Evolutionary conservation across 768 basidiomycete genomes (phyloP), one percentile per base, ranked within the genome.

Genomic region (Rhodotorula kratochvilovae): DNA sequence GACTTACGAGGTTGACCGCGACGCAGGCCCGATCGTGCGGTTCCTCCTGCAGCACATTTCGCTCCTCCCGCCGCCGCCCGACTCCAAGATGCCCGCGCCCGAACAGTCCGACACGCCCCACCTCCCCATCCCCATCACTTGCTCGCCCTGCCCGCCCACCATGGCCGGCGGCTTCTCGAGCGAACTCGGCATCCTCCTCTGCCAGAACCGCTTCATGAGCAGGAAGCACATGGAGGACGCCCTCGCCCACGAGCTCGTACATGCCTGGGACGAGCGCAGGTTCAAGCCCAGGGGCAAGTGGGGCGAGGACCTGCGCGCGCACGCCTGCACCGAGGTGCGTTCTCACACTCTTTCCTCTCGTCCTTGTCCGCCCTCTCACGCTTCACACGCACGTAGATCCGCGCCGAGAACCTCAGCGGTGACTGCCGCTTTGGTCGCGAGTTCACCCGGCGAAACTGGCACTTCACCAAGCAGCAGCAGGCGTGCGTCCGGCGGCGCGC

Each of bases 281-380:
- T 98, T 98, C 83, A 61, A 71, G 42, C 71, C 70, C 23, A 90
- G 92, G 71, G 90, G 96, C 2, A 87, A 96, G 80, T 96, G 91
- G 93, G 73, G 67, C 3, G 81, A 80, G 58, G 90, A 98, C 81
- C 79, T 98, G 66, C 83, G 92, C 68, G 93, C 96, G 82, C 92
- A 96, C 79, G 96, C 95, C 5, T 99, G 96, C 80, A 92, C 90
- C 78, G 95, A 98, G 86, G 95, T 95, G 74, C 77, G 87, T 76
- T n/a, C 63, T 35, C 31, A 15, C 31, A 25, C n/a, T 23, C 25
- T 11, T 11, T 16, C 6, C 27, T 23, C 35, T 7, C 19, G 17
- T 39, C 36, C 7, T 31, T 42, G 5, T 23, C 5, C 43, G 23
- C 54, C 3, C 19, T 23, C 54, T 21, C 17, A 23, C 54, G 16